Evolutionary conservation across 2,329 filamentous ascomycete genomes (phyloP).

Genomic region (Aspergillus ustus): DNA sequence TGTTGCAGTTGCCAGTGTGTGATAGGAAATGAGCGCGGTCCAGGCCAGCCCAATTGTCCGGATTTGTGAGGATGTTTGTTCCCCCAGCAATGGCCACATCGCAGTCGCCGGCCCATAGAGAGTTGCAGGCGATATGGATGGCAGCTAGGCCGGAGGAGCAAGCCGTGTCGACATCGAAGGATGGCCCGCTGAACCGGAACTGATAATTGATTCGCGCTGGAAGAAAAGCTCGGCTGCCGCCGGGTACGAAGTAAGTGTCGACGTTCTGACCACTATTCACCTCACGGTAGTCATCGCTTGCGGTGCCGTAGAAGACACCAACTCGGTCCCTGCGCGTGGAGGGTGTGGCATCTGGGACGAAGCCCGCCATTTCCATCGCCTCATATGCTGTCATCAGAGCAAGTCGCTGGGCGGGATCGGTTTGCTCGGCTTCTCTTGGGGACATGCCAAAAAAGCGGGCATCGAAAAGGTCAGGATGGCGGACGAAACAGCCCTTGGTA

Average conservation of each 20-base stretch:
- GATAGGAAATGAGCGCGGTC: conserved; percentile 79
- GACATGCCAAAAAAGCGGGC: conserved; percentile 70
- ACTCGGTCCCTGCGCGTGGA: conserved; percentile 68
- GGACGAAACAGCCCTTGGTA: conserved; percentile 75
- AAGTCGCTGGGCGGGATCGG: conserved; percentile 79
- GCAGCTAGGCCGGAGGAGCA: conserved; percentile 76
- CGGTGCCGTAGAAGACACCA: conserved; percentile 75
- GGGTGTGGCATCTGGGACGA: conserved; percentile 72
- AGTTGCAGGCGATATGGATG: conserved; percentile 72
- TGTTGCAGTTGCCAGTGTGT: conserved; percentile 76
- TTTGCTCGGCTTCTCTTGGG: conserved; percentile 76
- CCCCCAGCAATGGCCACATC: conserved; percentile 82
- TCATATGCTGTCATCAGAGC: conserved; percentile 79
- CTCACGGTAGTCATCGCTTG: conserved; percentile 77
- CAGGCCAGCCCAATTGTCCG: conserved; percentile 77
- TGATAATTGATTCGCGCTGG: conserved; percentile 58
- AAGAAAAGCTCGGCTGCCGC: conserved; percentile 59
- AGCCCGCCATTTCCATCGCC: conserved; percentile 79
- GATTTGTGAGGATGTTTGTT: conserved; percentile 75
- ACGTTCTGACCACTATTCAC: conserved; percentile 74
- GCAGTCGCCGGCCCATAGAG: conserved; percentile 75
- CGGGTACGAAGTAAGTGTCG: conserved; percentile 70
- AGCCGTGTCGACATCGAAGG: conserved; percentile 75
- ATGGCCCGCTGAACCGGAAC: conserved; percentile 76
- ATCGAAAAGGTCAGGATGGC: conserved; percentile 56